A percentile compares a stretch with the other conserved stretches of the same genome.
phyloP scores from a whole-genome alignment of 2,329 filamentous ascomycete species.

The Cyphellophora europaea region DNA sequence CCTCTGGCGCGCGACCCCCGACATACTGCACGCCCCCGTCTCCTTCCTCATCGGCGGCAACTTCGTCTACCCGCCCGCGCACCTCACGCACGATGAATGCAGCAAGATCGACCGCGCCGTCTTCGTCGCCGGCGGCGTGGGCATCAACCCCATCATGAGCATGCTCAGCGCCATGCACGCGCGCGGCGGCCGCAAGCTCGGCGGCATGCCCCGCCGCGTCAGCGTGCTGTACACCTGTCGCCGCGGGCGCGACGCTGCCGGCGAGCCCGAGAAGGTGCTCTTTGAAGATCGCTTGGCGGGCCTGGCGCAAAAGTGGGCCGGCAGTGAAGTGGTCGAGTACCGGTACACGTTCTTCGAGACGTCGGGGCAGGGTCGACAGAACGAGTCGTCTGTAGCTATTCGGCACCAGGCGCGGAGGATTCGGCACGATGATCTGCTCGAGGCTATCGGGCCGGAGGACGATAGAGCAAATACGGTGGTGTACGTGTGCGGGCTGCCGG shows the following conservation, averaged over 20 bases:
- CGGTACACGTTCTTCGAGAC: slow-evolving; percentile 42
- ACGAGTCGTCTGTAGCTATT: neutral
- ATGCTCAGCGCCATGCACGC: slow-evolving; percentile 18
- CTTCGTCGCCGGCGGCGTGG: slow-evolving; percentile 72
- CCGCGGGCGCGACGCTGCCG: slow-evolving; percentile 12
- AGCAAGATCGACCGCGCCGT: slow-evolving; percentile 49
- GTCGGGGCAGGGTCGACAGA: neutral
- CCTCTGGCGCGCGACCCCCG: slow-evolving; percentile 53
- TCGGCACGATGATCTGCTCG: slow-evolving; percentile 24
- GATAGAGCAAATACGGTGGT: slow-evolving; percentile 39
- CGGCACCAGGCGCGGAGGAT: slow-evolving; percentile 23
- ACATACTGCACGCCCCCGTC: slow-evolving; percentile 50
- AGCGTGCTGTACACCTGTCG: slow-evolving; percentile 16
- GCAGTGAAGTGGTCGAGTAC: slow-evolving; percentile 28
- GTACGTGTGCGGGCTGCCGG: slow-evolving; percentile 60
- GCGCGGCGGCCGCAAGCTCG: slow-evolving; percentile 7
- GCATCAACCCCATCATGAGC: slow-evolving; percentile 51
- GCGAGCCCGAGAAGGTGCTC: slow-evolving; percentile 30
- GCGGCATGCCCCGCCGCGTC: slow-evolving; percentile 9
- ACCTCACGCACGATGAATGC: slow-evolving; percentile 27
- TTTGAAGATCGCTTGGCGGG: slow-evolving; percentile 42
- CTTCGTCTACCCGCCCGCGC: slow-evolving; percentile 66
- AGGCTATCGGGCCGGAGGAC: slow-evolving; percentile 22
- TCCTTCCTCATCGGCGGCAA: slow-evolving; percentile 67
- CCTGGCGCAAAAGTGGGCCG: slow-evolving; percentile 28